Base-by-base conservation (phyloP, 1,284 basidiomycete species). In the Pholiota adiposa region DNA sequence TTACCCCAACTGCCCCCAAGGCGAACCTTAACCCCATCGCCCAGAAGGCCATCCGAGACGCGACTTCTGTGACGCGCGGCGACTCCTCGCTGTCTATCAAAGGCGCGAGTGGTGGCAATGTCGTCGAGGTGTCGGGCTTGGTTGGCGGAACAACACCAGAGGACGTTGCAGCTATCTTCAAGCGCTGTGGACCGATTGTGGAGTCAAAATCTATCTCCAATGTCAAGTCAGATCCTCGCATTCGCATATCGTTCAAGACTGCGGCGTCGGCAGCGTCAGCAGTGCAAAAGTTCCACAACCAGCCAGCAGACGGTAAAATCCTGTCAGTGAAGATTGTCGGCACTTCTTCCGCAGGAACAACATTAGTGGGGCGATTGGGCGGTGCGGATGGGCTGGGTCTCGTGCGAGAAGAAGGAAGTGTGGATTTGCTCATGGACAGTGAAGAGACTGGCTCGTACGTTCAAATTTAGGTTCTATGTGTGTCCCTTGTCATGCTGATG, bases 161-260 rank as follows among this genome's bases (percentile, higher is more conserved):
- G 33, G 93, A 95, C 69, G 93, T 95, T 56, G 84, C 87, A 69
- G 90, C 91, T 23, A 94, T 94, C 60, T 96, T 96, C 80, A 88
- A 89, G 65, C 85, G 85, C 18, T 91, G 91, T 66, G 90, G 92
- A 3, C 77, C 83, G 11, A 88, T 95, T 63, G 79, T 83, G 25
- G 77, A 80, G 25, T 81, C 87, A 5, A 81, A 80, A 19, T 71
- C 82, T 18, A 71, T 78, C n/a, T 70, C 76, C 4, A 67, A 72
- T 40, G 70, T 75, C 21, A 72, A 70, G 11, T 74, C 78, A 11
- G 80, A 84, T 41, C 86, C 90, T 7, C 74, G 80, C 2, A 89
- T 94, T 51, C 85, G 91, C 23, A 77, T 95, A 21, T 89, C 89
- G 16, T 89, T 91, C 79, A 89, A 92, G 67, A 77, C 79, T 48